These are phyloP conservation scores for Cornus suecica DNA, from an alignment of 148 eudicot genomes.

Conservation along the genomic window DNA sequence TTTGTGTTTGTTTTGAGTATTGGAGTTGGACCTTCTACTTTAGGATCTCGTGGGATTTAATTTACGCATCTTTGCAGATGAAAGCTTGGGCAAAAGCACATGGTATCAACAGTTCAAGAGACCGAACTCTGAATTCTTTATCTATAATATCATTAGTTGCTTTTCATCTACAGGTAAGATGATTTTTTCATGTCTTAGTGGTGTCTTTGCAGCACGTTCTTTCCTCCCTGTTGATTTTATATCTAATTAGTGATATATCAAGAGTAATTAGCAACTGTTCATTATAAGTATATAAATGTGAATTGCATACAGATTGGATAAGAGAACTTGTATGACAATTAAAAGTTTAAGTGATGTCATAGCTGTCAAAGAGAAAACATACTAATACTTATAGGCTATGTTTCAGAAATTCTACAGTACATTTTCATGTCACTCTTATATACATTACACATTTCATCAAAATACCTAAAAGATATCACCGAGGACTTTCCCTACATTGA, in stretches of 20 bases:
- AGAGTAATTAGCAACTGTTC: not conserved
- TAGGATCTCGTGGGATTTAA: not conserved
- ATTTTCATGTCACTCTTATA: too few relatives aligned
- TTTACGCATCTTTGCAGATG: conserved; percentile 44
- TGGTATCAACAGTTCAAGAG: conserved; percentile 78
- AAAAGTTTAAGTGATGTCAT: not conserved
- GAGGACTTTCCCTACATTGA: too few relatives aligned
- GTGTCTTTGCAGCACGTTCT: not conserved
- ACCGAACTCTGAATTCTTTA: conserved; percentile 77
- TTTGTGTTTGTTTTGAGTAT: not conserved
- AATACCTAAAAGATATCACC: too few relatives aligned
- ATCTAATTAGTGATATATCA: not conserved
- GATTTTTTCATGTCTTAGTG: not conserved
- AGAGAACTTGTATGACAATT: not conserved
- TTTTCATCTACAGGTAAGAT: conserved; percentile 89
- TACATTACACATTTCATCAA: not conserved
- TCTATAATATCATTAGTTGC: conserved; percentile 79
- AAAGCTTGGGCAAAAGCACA: conserved; percentile 93
- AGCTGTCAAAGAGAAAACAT: not conserved
- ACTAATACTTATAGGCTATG: not conserved
- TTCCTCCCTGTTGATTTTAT: not conserved
- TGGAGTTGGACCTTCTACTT: not conserved
- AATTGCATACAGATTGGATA: not conserved
- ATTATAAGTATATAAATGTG: too few relatives aligned
- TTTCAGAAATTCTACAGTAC: too few relatives aligned